These are phyloP conservation scores for Pochonia chlamydosporia DNA, from an alignment of 2,329 filamentous ascomycete species.

Conservation along the genomic window DNA sequence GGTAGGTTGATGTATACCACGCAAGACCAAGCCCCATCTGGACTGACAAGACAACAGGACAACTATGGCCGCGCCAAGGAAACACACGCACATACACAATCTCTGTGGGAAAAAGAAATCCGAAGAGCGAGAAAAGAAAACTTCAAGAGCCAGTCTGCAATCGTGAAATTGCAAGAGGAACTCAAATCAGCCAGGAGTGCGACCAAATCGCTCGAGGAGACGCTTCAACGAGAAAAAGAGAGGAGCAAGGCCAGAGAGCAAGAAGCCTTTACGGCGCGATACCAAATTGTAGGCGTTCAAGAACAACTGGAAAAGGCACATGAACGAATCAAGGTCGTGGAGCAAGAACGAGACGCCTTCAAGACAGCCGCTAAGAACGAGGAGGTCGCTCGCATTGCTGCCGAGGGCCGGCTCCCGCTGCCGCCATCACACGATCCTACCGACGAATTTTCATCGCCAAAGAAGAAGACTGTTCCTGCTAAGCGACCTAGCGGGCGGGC, in stretches of 20 bases:
- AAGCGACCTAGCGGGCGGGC: constrained; percentile 24
- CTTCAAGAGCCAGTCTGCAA: constrained; percentile 65
- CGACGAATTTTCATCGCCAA: constrained; percentile 59
- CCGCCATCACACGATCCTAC: constrained; percentile 47
- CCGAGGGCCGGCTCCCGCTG: constrained; percentile 63
- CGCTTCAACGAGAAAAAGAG: constrained; percentile 57
- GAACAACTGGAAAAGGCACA: constrained; percentile 61
- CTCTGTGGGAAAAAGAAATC: constrained; percentile 70
- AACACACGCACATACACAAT: constrained; percentile 59
- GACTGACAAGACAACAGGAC: constrained; percentile 42
- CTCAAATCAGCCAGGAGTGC: constrained; percentile 55
- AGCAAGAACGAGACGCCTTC: constrained; percentile 69
- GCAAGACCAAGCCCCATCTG: neutral
- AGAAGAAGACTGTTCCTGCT: constrained; percentile 32
- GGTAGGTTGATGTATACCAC: constrained; percentile 39
- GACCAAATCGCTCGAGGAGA: constrained; percentile 51
- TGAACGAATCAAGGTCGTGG: constrained; percentile 58
- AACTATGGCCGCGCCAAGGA: constrained; percentile 66
- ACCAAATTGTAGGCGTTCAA: constrained; percentile 57
- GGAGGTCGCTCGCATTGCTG: constrained; percentile 65
- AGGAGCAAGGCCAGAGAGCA: constrained; percentile 58
- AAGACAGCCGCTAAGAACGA: constrained; percentile 68
- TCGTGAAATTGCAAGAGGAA: constrained; percentile 69
- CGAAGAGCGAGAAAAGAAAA: constrained; percentile 64
- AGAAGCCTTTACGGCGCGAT: constrained; percentile 62